Evolutionary conservation across 805 yeast species (phyloP), one percentile per base, ranked within the genome.

Genomic region (Blastobotrys chiropterorum): DNA sequence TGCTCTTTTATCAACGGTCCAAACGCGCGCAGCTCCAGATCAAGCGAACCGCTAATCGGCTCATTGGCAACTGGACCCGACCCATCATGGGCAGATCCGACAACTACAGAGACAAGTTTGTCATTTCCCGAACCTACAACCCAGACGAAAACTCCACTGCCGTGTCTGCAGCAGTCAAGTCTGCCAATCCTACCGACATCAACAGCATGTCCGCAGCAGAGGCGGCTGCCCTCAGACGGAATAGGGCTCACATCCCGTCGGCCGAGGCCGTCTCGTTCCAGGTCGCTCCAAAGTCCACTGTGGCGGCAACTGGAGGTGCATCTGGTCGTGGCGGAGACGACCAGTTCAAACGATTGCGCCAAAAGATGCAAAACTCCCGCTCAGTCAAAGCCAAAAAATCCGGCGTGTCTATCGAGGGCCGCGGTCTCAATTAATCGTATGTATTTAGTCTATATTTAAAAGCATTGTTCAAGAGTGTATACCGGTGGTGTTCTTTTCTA

Each of bases 61-160:
- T 94, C 55, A 85, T 94, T 59, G 96, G 96, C 21, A 95, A 90
- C 67, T 94, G 99, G 99, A 92, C 97, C 6, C 81, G 99, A 70
- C 99, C 99, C 44, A 89, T 94, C 56, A 87, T 94, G 77, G 96
- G 96, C 59, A 85, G 96, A 55, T 85, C 95, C 2, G 98, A 92
- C 69, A 89, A 90, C 62, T 92, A 90, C 73, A 83, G 94, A 67
- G 97, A 92, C 69, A 83, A 87, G 70, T 75, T 81, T 55, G 83
- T 92, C 55, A 78, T 78, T 61, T 78, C 82, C 55, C 78, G 81
- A 55, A 81, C 80, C 45, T 90, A 86, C 69, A 64, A 72, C 41
- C 73, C 70, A 51, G 64, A 59, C 48, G 63, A 52, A 44, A 58
- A 11, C 34, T 26, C 34, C 11, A 26, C 34, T 53, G 34, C 57